Percentiles rank a stretch among this genome's conserved stretches.
Evolutionary conservation across 805 yeast genomes (phyloP).

Genomic region (Suhomyces xylopsoci): DNA sequence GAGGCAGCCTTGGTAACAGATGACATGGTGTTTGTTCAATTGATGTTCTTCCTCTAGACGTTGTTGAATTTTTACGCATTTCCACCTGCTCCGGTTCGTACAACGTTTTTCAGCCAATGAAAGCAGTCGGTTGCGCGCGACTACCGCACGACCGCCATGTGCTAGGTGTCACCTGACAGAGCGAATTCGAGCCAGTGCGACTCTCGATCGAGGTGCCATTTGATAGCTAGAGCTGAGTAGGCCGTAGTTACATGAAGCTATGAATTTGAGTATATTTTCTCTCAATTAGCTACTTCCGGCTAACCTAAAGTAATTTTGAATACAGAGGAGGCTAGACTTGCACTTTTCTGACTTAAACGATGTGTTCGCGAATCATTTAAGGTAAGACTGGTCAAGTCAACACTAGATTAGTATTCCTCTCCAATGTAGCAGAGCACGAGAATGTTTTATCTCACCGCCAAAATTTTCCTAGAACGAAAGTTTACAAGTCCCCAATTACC

Average conservation of each 20-base stretch:
- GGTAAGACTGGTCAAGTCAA: not conserved
- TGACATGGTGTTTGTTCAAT: constrained; percentile 23
- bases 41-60: not conserved
- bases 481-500: not conserved
- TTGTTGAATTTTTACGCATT: not conserved
- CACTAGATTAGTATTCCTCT: not conserved
- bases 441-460: not conserved
- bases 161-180: not conserved
- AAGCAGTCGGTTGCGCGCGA: not conserved
- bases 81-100: constrained; percentile 1
- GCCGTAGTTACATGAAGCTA: not conserved
- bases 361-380: too few species aligned
- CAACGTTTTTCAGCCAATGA: not conserved
- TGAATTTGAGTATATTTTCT: too few species aligned
- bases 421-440: not conserved
- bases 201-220: too few species aligned
- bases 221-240: not conserved
- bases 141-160: not conserved
- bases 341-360: too few species aligned
- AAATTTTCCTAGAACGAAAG: not conserved
- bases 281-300: too few species aligned
- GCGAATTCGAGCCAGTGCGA: not conserved
- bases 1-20: constrained; percentile 60
- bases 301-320: not conserved
- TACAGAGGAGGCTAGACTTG: not conserved